Evolutionary conservation across 1,284 basidiomycete genomes (phyloP).

Genomic region (Trichosporon asahii): DNA sequence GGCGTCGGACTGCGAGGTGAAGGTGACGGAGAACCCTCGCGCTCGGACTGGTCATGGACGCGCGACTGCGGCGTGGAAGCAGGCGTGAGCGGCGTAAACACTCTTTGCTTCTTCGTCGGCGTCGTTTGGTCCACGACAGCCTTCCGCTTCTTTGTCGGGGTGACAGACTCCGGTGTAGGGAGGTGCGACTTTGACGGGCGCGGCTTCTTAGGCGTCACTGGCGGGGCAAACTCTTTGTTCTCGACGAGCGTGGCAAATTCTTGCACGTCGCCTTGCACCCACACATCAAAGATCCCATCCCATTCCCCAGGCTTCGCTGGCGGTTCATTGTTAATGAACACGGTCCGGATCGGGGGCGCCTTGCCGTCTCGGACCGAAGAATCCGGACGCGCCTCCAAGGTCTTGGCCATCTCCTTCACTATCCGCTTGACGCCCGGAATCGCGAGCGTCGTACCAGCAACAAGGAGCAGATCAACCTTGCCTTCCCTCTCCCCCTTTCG

Average conservation of each 20-base stretch:
- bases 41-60: neutral
- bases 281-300: slow-evolving; percentile 87
- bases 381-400: slow-evolving; percentile 55
- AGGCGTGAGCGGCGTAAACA: slow-evolving; percentile 4
- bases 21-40: slow-evolving; percentile 9
- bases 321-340: slow-evolving; percentile 87
- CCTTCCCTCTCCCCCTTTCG: slow-evolving; percentile 40
- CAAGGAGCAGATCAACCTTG: slow-evolving; percentile 68
- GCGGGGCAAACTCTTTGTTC: slow-evolving; percentile 17
- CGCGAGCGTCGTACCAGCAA: slow-evolving; percentile 83
- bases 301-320: slow-evolving; percentile 80
- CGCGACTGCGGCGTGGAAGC: slow-evolving; percentile 1
- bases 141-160: slow-evolving; percentile 8
- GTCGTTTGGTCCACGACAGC: neutral
- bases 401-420: slow-evolving; percentile 84
- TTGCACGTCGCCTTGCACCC: slow-evolving; percentile 87
- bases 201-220: slow-evolving; percentile 13
- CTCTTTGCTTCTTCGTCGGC: slow-evolving; percentile 14
- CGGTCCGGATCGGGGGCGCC: slow-evolving; percentile 60
- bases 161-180: neutral
- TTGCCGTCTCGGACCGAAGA: slow-evolving; percentile 23
- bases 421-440: slow-evolving; percentile 91
- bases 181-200: neutral
- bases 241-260: slow-evolving; percentile 58
- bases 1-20: neutral